Evolutionary conservation across 2,329 filamentous ascomycete species (phyloP).

Genomic region (Penicillium brasilianum): DNA sequence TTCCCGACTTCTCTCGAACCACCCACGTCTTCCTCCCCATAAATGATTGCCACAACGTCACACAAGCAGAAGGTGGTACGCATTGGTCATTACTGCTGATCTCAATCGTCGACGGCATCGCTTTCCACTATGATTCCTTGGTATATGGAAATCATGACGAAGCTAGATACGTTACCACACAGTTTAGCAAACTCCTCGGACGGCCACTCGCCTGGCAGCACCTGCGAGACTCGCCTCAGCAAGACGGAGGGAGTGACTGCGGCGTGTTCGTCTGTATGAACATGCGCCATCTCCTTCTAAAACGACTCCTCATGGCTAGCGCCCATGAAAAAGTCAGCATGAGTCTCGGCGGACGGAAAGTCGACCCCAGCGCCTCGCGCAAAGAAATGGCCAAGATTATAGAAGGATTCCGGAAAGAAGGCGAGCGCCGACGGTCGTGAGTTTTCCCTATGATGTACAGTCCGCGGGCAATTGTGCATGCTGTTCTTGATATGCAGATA

Average conservation of each 20-base stretch:
- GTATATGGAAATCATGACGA: conserved; percentile 75
- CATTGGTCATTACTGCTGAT: conserved; percentile 96
- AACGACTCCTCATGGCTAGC: conserved; percentile 77
- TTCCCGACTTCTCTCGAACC: conserved; percentile 78
- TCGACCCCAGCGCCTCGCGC: conserved; percentile 78
- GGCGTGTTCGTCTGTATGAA: conserved; percentile 94
- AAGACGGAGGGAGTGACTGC: conserved; percentile 91
- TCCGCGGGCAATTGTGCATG: no score
- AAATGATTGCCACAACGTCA: conserved; percentile 81
- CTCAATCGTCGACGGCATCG: conserved; percentile 82
- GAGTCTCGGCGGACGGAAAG: conserved; percentile 83
- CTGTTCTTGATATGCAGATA: neutral
- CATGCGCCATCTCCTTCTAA: conserved; percentile 92
- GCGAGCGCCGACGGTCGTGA: conserved; percentile 80
- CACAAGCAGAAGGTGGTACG: conserved; percentile 81
- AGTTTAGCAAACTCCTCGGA: conserved; percentile 72
- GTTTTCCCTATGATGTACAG: no score
- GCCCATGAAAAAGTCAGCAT: conserved; percentile 88
- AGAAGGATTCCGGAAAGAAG: conserved; percentile 83
- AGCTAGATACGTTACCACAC: conserved; percentile 70
- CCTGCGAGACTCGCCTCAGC: conserved; percentile 83
- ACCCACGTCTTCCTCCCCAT: conserved; percentile 96
- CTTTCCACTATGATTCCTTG: conserved; percentile 96
- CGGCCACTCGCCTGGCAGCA: conserved; percentile 73
- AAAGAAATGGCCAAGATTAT: conserved; percentile 94